Base-by-base conservation (phyloP, 352 stramenopile genomes). In the Phytopythium delawarense region DNA sequence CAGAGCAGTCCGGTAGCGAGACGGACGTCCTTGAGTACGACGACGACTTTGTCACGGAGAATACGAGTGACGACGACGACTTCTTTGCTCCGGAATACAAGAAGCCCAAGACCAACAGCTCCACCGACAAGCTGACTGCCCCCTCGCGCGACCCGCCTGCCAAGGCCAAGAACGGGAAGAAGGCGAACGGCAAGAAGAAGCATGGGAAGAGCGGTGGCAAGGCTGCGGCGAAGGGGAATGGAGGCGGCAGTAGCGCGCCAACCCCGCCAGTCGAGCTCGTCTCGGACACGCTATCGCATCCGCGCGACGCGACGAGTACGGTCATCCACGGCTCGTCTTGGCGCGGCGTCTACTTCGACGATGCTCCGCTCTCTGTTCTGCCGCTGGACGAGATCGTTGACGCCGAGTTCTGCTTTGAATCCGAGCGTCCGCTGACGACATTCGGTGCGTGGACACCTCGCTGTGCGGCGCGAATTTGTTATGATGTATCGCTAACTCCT, bases 321-420 rank as follows among this genome's bases (percentile, higher is more conserved):
- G 73, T 84, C 16, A 71, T 87, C 58, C 75, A 81, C 57, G 67
- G 58, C 28, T 83, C 75, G 12, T 62, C 70, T 37, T 87, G 77
- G 77, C 64, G 77, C 48, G 74, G 67, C 23, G 69, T 80, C 35
- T 75, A 58, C 51, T 74, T 87, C 1, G 75, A 78, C 23, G 58
- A 62, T 7, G 71, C 63, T 7, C 73, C 75, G 16, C 55, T 50
- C 8, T 82, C 70, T 37, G 30, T 87, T 44, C 67, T 87, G 25
- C 53, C 64, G 7, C 32, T 78, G 23, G 44, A 61, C 32, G 48
- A 64, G 7, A 48, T 32, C 15, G 57, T 65, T 16, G 21, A 56
- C 9, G 55, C 52, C 39, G 61, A 70, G 28, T 81, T 81, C 65
- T 25, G 51, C 16, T 84, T 63, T 5, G 55, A 65, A 20, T 67